Conservation (phyloP, 2,329 filamentous ascomycete species). For the Talaromyces piceae region DNA sequence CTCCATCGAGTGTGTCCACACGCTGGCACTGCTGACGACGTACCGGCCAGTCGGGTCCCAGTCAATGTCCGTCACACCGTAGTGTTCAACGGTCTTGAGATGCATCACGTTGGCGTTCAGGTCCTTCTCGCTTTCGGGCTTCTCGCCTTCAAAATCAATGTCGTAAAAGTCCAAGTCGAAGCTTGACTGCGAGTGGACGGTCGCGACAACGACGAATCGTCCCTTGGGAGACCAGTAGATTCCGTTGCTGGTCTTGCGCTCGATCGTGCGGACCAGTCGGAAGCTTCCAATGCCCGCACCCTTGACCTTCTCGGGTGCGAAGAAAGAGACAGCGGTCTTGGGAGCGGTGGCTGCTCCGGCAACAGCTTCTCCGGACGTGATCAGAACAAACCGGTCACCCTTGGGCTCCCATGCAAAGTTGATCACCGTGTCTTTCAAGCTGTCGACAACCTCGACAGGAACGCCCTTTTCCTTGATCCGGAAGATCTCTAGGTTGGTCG, state of each 20-base stretch:
- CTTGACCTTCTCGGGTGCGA: slow-evolving; percentile 93
- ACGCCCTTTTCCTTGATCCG: slow-evolving; percentile 95
- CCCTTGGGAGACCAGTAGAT: slow-evolving; percentile 99
- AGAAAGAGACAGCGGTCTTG: slow-evolving; percentile 93
- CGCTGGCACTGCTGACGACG: slow-evolving; percentile 84
- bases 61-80: slow-evolving; percentile 93
- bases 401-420: slow-evolving; percentile 99
- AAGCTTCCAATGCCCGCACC: slow-evolving; percentile 77
- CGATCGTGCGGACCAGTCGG: slow-evolving; percentile 86
- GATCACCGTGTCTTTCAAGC: slow-evolving; percentile 96
- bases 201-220: slow-evolving; percentile 89
- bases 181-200: slow-evolving; percentile 84
- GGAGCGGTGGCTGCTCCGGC: slow-evolving; percentile 74
- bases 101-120: slow-evolving; percentile 88
- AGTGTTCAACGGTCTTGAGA: slow-evolving; percentile 91
- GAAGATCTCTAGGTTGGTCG: slow-evolving; percentile 97
- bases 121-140: slow-evolving; percentile 87
- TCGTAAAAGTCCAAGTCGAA: slow-evolving; percentile 98
- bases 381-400: slow-evolving; percentile 93
- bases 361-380: slow-evolving; percentile 81
- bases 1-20: slow-evolving; percentile 99
- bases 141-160: slow-evolving; percentile 95
- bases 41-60: slow-evolving; percentile 97
- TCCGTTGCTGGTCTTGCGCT: slow-evolving; percentile 99
- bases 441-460: slow-evolving; percentile 94